Conservation (phyloP, 345 rosid genomes). For the Pistacia atlantica region DNA sequence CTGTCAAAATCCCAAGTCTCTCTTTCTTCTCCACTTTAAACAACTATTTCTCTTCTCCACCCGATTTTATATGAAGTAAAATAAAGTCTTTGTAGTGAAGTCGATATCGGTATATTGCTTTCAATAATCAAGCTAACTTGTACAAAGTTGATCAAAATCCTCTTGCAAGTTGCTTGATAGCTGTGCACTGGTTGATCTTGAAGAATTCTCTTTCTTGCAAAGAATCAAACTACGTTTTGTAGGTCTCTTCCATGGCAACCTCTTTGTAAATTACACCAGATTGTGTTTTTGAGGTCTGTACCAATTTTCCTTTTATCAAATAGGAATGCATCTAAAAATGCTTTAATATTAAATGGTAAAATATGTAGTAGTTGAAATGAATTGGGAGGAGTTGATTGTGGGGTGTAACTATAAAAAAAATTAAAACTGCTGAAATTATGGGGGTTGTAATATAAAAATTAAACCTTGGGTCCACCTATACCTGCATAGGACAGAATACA, state of each 20-base stretch:
- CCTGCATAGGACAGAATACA: too few species aligned
- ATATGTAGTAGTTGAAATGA: too few species aligned
- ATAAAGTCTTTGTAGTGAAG: background rate
- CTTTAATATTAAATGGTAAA: background rate
- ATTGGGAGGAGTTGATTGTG: too few species aligned
- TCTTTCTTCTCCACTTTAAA: conserved; percentile 7
- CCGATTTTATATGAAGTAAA: background rate
- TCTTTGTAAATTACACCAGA: background rate
- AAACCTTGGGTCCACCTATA: too few species aligned
- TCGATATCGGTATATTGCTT: background rate
- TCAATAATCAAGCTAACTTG: background rate
- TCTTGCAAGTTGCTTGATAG: background rate
- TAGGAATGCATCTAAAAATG: background rate
- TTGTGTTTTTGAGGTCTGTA: too few species aligned
- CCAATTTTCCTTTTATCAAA: background rate
- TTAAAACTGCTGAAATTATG: too few species aligned
- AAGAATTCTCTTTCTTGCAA: background rate
- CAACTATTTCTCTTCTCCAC: conserved; percentile 14
- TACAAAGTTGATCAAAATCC: background rate
- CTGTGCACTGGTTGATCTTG: background rate
- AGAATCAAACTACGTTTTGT: background rate
- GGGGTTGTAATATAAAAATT: too few species aligned
- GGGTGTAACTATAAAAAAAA: too few species aligned
- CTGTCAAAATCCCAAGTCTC: conserved; percentile 22
- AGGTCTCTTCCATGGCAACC: background rate